A percentile compares a stretch with the other conserved stretches of the same genome.
phyloP scores from a whole-genome alignment of 106 monocot genomes.

The Platanthera guangdongensis region DNA sequence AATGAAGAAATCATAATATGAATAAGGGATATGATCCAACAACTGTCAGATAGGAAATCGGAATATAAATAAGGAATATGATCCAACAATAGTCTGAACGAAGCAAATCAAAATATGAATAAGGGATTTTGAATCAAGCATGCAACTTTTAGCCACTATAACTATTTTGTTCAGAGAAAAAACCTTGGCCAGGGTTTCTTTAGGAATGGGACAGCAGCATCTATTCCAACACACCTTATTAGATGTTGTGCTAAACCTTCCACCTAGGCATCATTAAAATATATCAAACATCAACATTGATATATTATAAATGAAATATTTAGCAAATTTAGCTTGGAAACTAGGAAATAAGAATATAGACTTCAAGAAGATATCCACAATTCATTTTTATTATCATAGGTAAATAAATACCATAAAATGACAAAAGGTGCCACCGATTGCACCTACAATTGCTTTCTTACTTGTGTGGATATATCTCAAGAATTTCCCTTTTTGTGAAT shows the following conservation, averaged over 20 bases:
- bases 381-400: not conserved
- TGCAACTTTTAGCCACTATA: not conserved
- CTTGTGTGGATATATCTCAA: not conserved
- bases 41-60: constrained; percentile 3
- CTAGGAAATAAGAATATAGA: not conserved
- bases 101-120: constrained; percentile 1
- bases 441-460: not conserved
- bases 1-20: constrained; percentile 3
- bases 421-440: not conserved
- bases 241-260: constrained; percentile 91
- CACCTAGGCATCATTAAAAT: constrained; percentile 30
- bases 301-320: not conserved
- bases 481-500: not conserved
- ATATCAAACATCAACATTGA: not conserved
- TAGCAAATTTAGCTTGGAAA: not conserved
- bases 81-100: not conserved
- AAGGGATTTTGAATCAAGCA: not conserved
- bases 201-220: constrained; percentile 71
- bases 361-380: not conserved
- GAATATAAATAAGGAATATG: not conserved
- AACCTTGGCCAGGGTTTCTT: constrained; percentile 91
- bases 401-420: not conserved
- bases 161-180: not conserved
- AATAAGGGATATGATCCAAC: not conserved
- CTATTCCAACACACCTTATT: constrained; percentile 97